phyloP scores from a whole-genome alignment of 345 rosid species.

The Aquilaria sinensis region DNA sequence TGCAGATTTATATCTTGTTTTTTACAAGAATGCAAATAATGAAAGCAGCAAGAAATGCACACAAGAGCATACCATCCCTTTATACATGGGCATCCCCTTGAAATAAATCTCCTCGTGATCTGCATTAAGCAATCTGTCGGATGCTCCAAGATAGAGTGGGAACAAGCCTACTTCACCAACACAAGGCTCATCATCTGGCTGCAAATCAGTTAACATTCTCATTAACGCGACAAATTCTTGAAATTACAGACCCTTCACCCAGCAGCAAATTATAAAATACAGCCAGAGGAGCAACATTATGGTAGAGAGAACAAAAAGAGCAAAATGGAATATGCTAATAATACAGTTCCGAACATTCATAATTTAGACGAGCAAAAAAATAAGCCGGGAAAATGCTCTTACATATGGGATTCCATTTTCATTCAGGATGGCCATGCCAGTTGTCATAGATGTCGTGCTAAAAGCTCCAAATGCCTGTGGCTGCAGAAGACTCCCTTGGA shows the following conservation, averaged over 20 bases:
- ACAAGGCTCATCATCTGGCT: constrained; percentile 76
- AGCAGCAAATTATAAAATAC: background rate
- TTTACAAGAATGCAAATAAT: background rate
- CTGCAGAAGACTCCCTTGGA: constrained; percentile 60
- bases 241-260: background rate
- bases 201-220: constrained; percentile 2
- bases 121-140: constrained; percentile 75
- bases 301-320: too few species aligned
- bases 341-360: too few species aligned
- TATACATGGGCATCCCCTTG: constrained; percentile 71
- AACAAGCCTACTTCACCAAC: constrained; percentile 82
- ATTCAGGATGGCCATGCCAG: constrained; percentile 70
- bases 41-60: background rate
- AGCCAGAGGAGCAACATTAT: background rate
- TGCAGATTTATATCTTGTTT: constrained; percentile 20
- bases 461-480: constrained; percentile 93
- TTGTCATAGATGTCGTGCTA: constrained; percentile 65
- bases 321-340: too few species aligned
- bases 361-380: background rate
- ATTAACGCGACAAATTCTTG: background rate
- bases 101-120: constrained; percentile 73
- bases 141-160: constrained; percentile 66
- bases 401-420: constrained; percentile 66
- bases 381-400: constrained; percentile 11
- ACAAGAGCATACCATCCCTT: constrained; percentile 50